Conservation (phyloP, 768 basidiomycete genomes). For the Psilocybe sp. region DNA sequence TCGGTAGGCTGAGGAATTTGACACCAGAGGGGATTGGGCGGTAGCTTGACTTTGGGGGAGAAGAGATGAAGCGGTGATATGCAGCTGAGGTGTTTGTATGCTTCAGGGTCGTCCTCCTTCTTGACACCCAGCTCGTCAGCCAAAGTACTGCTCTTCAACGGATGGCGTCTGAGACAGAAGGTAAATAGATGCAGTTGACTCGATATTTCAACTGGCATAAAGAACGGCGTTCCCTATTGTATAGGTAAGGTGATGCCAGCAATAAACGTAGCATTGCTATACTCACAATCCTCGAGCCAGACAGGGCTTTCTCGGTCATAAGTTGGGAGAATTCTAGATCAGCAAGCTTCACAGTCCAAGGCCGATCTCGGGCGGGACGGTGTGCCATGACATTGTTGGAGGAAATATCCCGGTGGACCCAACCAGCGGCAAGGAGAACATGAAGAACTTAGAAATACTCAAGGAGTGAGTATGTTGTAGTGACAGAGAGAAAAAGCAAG, state of each 20-base stretch:
- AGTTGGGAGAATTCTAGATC: conserved; percentile 14
- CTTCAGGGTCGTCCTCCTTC: too few species aligned
- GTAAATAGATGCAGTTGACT: not conserved
- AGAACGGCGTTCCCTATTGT: conserved; percentile 14
- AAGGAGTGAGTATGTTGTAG: not conserved
- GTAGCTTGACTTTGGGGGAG: too few species aligned
- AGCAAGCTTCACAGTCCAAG: conserved; percentile 5
- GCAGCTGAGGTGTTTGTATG: too few species aligned
- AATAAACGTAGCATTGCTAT: too few species aligned
- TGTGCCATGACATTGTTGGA: conserved; percentile 6
- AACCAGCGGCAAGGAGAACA: conserved; percentile 12
- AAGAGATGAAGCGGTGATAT: too few species aligned
- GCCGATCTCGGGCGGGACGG: not conserved
- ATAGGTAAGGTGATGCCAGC: too few species aligned
- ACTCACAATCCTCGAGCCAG: conserved; percentile 12
- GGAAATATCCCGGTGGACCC: conserved; percentile 16
- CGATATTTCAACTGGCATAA: conserved; percentile 12
- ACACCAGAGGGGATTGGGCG: too few species aligned
- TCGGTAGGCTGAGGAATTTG: too few species aligned
- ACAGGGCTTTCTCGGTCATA: not conserved
- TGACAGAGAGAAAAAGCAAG: too few species aligned
- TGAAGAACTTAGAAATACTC: conserved; percentile 10
- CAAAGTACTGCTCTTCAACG: too few species aligned
- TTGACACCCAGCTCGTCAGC: too few species aligned
- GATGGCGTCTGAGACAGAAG: too few species aligned